Percentiles rank a stretch among this genome's conserved stretches.
phyloP scores from a whole-genome alignment of 352 stramenopile species.

The Aphanomyces cochlioides region DNA sequence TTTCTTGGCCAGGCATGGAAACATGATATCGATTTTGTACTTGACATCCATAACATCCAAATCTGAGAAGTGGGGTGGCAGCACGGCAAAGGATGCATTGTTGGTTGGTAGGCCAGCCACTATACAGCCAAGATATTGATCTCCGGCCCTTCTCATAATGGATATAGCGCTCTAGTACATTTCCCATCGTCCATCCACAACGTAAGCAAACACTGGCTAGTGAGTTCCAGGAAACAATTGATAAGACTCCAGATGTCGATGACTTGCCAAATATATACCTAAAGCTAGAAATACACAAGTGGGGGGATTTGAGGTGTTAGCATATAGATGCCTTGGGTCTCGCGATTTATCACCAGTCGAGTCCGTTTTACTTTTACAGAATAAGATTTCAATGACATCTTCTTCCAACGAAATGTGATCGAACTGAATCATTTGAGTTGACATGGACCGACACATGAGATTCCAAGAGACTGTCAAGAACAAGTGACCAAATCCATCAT shows the following conservation, averaged over 20 bases:
- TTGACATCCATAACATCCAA: no score
- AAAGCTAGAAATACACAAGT: conserved; percentile 4
- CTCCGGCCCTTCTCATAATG: conserved; percentile 14
- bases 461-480: conserved; percentile 15
- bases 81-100: conserved; percentile 5
- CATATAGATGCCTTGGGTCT: conserved; percentile 10
- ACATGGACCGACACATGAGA: conserved; percentile 17
- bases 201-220: not conserved
- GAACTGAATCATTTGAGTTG: conserved; percentile 7
- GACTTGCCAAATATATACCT: conserved; percentile 28
- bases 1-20: no score
- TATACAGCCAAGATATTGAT: conserved; percentile 23
- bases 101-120: conserved; percentile 21
- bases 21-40: no score
- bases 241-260: not conserved
- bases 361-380: conserved; percentile 13
- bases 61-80: conserved; percentile 21
- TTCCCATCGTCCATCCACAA: conserved; percentile 17
- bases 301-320: conserved; percentile 20
- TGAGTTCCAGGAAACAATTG: not conserved
- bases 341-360: conserved; percentile 6
- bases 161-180: conserved; percentile 26
- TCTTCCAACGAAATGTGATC: conserved; percentile 15
- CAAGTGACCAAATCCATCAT: conserved; percentile 13
- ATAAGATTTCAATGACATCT: conserved; percentile 14